phyloP scores from a whole-genome alignment of 805 yeast species.

The Metschnikowia baotianmanensis region DNA sequence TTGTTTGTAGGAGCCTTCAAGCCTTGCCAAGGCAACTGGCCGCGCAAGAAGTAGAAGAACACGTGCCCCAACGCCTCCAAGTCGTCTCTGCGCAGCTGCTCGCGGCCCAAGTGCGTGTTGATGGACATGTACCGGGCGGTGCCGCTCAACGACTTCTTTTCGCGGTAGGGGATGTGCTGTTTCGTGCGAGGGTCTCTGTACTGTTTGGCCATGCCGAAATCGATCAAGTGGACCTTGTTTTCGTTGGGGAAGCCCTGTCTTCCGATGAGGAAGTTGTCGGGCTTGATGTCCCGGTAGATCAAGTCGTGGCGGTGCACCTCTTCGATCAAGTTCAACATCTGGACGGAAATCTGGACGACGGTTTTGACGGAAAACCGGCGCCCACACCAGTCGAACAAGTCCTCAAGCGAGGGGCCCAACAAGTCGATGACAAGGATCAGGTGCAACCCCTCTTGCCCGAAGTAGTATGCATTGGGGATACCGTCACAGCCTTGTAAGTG shows the following conservation, averaged over 20 bases:
- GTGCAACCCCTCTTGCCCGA: constrained; percentile 83
- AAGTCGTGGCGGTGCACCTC: constrained; percentile 74
- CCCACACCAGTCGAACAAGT: constrained; percentile 86
- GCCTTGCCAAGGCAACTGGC: constrained; percentile 98
- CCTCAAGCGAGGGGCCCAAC: constrained; percentile 79
- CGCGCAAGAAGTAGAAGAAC: constrained; percentile 89
- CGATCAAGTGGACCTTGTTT: constrained; percentile 70
- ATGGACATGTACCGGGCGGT: constrained; percentile 96
- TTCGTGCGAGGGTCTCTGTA: constrained; percentile 77
- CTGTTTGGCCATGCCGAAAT: constrained; percentile 86
- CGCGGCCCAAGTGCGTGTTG: constrained; percentile 95
- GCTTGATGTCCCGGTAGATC: constrained; percentile 79
- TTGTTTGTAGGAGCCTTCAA: constrained; percentile 94
- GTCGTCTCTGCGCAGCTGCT: constrained; percentile 95
- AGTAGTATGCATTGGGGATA: constrained; percentile 80
- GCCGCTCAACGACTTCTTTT: constrained; percentile 94
- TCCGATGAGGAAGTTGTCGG: constrained; percentile 78
- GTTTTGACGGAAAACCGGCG: constrained; percentile 69
- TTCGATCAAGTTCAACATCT: constrained; percentile 72
- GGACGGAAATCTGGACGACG: constrained; percentile 70
- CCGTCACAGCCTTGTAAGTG: constrained; percentile 67
- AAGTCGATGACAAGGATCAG: constrained; percentile 74
- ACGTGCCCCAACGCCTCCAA: constrained; percentile 94
- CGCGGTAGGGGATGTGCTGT: constrained; percentile 86
- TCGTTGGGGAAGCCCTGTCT: constrained; percentile 57